These are phyloP conservation scores for Podospora pseudoanserina DNA, from an alignment of 495 filamentous ascomycete genomes.

Conservation along the genomic window DNA sequence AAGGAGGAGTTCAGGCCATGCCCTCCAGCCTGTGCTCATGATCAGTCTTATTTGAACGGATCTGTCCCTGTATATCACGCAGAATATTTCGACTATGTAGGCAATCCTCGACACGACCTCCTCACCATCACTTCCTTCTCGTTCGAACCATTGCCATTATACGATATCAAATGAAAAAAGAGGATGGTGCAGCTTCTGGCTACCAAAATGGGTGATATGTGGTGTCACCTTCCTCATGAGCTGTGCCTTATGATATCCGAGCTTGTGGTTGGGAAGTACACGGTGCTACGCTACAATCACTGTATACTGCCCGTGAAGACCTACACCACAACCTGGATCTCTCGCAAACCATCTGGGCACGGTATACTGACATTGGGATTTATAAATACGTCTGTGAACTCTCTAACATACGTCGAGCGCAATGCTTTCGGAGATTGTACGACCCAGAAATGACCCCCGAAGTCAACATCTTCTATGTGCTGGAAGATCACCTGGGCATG, in stretches of 20 bases:
- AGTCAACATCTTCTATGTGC: neutral
- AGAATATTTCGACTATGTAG: neutral
- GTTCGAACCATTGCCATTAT: neutral
- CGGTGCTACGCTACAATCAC: neutral
- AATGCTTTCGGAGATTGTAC: neutral
- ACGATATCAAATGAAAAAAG: neutral
- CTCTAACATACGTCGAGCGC: neutral
- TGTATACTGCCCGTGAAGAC: neutral
- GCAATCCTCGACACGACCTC: neutral
- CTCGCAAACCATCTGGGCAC: neutral
- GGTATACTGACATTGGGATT: neutral
- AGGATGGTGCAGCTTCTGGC: neutral
- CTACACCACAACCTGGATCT: neutral
- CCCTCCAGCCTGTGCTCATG: neutral
- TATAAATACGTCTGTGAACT: neutral
- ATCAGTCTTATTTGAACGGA: neutral
- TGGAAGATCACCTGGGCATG: slow-evolving; percentile 9
- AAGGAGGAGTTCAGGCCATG: neutral
- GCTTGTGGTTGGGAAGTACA: neutral
- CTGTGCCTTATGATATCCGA: neutral
- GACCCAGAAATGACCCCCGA: neutral
- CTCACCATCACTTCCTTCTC: neutral
- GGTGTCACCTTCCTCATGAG: neutral
- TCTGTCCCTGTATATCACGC: neutral
- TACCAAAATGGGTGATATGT: neutral